Base-by-base conservation (phyloP, 1,139 yeast species). In the Candida anutae region DNA sequence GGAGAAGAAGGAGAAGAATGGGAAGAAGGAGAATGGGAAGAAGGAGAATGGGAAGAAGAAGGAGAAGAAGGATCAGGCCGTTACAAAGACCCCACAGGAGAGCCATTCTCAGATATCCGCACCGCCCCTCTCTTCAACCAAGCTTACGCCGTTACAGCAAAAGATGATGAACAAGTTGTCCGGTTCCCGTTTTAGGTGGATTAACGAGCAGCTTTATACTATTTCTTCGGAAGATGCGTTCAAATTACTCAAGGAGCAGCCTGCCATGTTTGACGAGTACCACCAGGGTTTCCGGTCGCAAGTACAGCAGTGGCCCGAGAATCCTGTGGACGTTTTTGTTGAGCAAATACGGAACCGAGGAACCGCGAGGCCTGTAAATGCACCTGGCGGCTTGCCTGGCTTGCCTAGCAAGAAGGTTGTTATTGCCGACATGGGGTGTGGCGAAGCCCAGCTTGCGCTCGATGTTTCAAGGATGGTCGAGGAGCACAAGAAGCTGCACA, bases 371-470 rank as follows among this genome's bases (percentile, higher is more conserved):
- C 78, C 78, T 16, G 76, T 87, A 5, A 84, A 81, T 53, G 95
- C 96, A 0, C 96, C 97, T 2, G 97, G 97, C 39, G 97, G 96
- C 2, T 63, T 88, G 33, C 95, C 95, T 2, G 90, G 90, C 12
- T 49, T 70, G 25, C 47, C 60, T 3, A 46, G 50, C 27, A 69
- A 65, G 33, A 59, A 62, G 30, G 77, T 87, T 21, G 85, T 81
- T 2, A 70, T 90, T 31, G 96, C 97, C 0, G 98, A 90, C 58
- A 87, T 90, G 96, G 98, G 98, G 9, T 90, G 98, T 55, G 98
- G 98, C 28, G 98, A 90, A 53, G 97, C 97, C 0, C 82, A 81
- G 45, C 64, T 90, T 25, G 77, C 95, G 2, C 53, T 69, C 21
- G 82, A 84, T 38, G 67, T 85, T 22, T 58, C 62, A 25, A 63